A percentile compares a stretch with the other conserved stretches of the same genome.
Evolutionary conservation across 31 red algal genomes (phyloP).

Genomic region (Porphyra umbilicalis): DNA sequence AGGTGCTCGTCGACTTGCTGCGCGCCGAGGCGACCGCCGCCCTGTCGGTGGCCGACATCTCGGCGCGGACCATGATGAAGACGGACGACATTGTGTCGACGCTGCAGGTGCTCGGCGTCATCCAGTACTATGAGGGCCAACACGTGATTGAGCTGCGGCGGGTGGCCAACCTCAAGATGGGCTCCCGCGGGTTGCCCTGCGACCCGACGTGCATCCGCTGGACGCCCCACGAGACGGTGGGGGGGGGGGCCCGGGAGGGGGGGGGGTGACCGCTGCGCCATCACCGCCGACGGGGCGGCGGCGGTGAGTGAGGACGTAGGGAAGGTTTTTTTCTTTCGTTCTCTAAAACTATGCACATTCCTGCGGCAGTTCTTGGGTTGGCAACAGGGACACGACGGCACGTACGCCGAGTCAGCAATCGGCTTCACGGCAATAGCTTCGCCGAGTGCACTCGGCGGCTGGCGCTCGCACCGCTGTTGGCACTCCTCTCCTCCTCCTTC

Average conservation of each 20-base stretch:
- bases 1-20: slow-evolving; percentile 84
- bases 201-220: slow-evolving; percentile 76
- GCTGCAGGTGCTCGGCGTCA: slow-evolving; percentile 82
- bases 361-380: no score
- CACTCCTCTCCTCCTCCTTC: no score
- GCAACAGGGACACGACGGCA: no score
- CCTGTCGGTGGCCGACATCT: slow-evolving; percentile 75
- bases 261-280: not conserved
- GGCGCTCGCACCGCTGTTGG: no score
- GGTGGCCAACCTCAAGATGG: slow-evolving; percentile 84
- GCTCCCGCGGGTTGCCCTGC: slow-evolving; percentile 72
- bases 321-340: no score
- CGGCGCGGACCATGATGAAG: slow-evolving; percentile 96
- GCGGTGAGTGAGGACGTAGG: no score
- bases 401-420: no score
- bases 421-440: no score
- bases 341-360: no score
- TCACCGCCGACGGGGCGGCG: not conserved
- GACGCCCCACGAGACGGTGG: slow-evolving; percentile 48
- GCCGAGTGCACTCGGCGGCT: no score
- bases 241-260: not conserved
- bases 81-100: slow-evolving; percentile 96
- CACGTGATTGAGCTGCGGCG: slow-evolving; percentile 93
- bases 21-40: slow-evolving; percentile 37
- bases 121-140: slow-evolving; percentile 97